Conservation (phyloP, 2,329 filamentous ascomycete genomes). For the Colletotrichum sp. region DNA sequence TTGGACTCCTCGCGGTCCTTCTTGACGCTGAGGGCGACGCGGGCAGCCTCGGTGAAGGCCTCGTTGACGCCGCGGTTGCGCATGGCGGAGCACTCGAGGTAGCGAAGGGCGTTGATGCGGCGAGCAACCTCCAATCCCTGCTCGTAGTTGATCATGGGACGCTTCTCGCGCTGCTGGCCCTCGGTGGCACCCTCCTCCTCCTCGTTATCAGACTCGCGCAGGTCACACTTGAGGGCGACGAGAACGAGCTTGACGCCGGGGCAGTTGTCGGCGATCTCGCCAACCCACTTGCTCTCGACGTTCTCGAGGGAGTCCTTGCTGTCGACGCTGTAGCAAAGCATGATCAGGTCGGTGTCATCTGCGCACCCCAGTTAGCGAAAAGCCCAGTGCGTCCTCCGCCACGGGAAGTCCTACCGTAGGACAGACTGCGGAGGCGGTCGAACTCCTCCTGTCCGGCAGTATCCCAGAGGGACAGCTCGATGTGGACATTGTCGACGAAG, state of each 20-base stretch:
- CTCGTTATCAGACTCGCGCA: constrained; percentile 78
- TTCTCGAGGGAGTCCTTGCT: constrained; percentile 97
- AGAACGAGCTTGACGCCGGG: constrained; percentile 93
- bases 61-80: constrained; percentile 98
- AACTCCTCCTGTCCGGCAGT: constrained; percentile 99
- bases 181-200: constrained; percentile 64
- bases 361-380: not conserved
- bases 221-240: constrained; percentile 94
- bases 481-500: constrained; percentile 96
- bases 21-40: constrained; percentile 82
- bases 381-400: not conserved
- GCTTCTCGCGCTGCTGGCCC: constrained; percentile 53
- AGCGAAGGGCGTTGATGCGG: constrained; percentile 89
- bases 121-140: constrained; percentile 90
- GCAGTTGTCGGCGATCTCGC: constrained; percentile 97
- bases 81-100: constrained; percentile 98
- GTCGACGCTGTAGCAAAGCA: constrained; percentile 98
- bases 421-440: constrained; percentile 91
- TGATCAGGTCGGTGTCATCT: constrained; percentile 94
- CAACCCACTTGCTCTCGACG: constrained; percentile 98
- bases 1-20: constrained; percentile 67
- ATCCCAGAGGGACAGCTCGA: constrained; percentile 97
- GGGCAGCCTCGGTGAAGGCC: constrained; percentile 95
- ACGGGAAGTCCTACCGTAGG: constrained; percentile 69
- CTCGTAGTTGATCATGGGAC: constrained; percentile 83